A percentile compares a stretch with the other conserved stretches of the same genome.
Evolutionary conservation across 2,329 filamentous ascomycete species (phyloP).

Genomic region (Lachnellula subtilissima): DNA sequence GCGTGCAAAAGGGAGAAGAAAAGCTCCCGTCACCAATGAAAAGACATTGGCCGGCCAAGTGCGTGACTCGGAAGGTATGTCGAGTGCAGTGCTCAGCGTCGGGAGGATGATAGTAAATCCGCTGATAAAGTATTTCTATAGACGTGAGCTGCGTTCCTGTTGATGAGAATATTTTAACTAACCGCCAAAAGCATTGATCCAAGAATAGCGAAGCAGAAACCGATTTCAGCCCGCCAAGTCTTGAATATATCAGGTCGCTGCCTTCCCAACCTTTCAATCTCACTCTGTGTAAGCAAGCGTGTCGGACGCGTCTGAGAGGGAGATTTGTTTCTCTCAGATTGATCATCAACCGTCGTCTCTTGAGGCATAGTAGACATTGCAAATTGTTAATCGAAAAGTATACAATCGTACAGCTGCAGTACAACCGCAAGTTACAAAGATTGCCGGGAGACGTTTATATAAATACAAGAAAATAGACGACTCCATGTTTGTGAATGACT

Average conservation of each 20-base stretch:
- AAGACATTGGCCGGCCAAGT: slow-evolving; percentile 59
- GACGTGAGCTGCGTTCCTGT: slow-evolving; percentile 13
- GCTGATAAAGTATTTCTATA: slow-evolving; percentile 56
- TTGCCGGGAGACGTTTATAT: too few relatives aligned
- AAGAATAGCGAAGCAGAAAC: slow-evolving; percentile 51
- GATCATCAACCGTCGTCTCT: too few relatives aligned
- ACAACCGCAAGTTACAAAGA: too few relatives aligned
- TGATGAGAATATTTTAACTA: slow-evolving; percentile 12
- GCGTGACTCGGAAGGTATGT: slow-evolving; percentile 54
- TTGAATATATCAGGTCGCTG: slow-evolving; percentile 48
- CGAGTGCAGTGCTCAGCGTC: slow-evolving; percentile 51
- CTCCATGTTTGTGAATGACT: too few relatives aligned
- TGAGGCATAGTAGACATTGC: too few relatives aligned
- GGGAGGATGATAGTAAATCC: slow-evolving; percentile 70
- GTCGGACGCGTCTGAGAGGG: too few relatives aligned
- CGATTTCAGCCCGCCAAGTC: slow-evolving; percentile 44
- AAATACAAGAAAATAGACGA: too few relatives aligned
- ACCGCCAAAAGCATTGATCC: slow-evolving; percentile 50
- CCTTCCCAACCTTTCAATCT: slow-evolving; percentile 41
- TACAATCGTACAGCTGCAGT: too few relatives aligned
- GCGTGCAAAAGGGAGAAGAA: slow-evolving; percentile 58
- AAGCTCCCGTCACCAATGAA: slow-evolving; percentile 46
- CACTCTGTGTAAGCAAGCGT: not conserved
- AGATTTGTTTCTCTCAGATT: too few relatives aligned
- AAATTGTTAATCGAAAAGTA: too few relatives aligned